Base-by-base conservation (phyloP, 1,284 basidiomycete genomes). In the Heterobasidion annosum region DNA sequence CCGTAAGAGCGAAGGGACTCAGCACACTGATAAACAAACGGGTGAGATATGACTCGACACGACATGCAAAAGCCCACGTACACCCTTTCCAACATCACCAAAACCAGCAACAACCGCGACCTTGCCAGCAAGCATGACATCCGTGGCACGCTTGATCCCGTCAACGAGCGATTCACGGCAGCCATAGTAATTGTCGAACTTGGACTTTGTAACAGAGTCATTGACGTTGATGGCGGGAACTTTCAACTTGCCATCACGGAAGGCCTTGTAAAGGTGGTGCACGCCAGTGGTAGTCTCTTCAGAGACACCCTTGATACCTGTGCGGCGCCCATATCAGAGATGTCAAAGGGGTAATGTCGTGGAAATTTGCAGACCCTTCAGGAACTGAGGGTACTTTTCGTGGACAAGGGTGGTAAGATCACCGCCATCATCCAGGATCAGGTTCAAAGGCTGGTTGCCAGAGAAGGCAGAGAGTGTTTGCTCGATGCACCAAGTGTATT, bases 231-330 rank as follows among this genome's bases (percentile, higher is more conserved):
- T 99, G 64, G 97, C 97, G 62, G 97, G 93, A 62, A 98, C 79
- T 82, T 96, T 98, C 69, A 99, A 85, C 70, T 83, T 93, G 65
- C 95, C 95, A 55, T 97, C 93, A 66, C 92, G 87, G 88, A 94
- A 90, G 63, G 90, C 85, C 78, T 93, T 94, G 91, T 99, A 99
- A 50, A 99, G 81, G 77, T 98, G 95, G 79, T 99, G 97, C 53
- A 99, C 96, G 82, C 97, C 97, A 59, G 96, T 99, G 62, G 96
- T 99, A 62, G 96, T 99, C 81, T 99, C 96, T 79, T 99, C 96
- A 53, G 96, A 99, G 60, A 99, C 75, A 77, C 96, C 97, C 56
- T 83, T 83, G 75, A 96, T 88, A 62, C 80, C 92, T 90, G 51
- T 12, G n/a, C 56, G 3, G 52, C 8, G 37, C 55, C 53, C 25